Base-by-base conservation (phyloP, 345 rosid genomes). In the Ailanthus altissimus region DNA sequence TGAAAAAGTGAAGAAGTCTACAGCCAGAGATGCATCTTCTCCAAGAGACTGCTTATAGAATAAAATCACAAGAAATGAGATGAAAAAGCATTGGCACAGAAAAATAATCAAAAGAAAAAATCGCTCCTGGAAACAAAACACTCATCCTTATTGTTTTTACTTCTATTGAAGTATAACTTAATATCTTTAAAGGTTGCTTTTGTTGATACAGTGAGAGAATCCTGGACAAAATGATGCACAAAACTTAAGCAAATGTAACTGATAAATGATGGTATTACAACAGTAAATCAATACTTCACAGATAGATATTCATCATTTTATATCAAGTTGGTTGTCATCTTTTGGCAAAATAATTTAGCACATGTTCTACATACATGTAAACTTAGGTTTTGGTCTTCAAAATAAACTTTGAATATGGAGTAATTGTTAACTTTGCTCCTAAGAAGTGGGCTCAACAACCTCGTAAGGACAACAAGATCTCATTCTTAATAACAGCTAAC, bases 1-100 rank as follows among this genome's bases (percentile, higher is more conserved):
- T 2, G 97, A 93, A 84, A 96, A 96, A 47, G 94, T 89, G 88
- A 92, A 96, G 90, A 86, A 88, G 79, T 96, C 97, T 20, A 96
- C 95, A 12, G 81, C 88, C 67, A 96, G 57, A 47, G 91, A 85
- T 46, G 92, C 91, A 80, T 90, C 89, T 28, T 81, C 91, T 77
- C 93, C 90, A 81, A 70, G 83, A 78, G 82, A 87, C 97, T 90
- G 82, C 18, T 71, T 56, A 58, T 0, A 64, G 65, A 69, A 23
- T 1, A 28, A 69, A 63, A 26, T 45, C 56, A 58, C 50, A 43
- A 32, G 53, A 76, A 75, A 26, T n/a, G 20, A 12, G 26, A 56
- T 42, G 45, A 50, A 45, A 50, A 46, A 50, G 56, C 21, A 32
- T 25, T 36, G 53, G 28, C 16, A 14, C 2, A 21, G 11, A 42